Evolutionary conservation across 805 yeast genomes (phyloP).

Genomic region (Candida xyloterini): DNA sequence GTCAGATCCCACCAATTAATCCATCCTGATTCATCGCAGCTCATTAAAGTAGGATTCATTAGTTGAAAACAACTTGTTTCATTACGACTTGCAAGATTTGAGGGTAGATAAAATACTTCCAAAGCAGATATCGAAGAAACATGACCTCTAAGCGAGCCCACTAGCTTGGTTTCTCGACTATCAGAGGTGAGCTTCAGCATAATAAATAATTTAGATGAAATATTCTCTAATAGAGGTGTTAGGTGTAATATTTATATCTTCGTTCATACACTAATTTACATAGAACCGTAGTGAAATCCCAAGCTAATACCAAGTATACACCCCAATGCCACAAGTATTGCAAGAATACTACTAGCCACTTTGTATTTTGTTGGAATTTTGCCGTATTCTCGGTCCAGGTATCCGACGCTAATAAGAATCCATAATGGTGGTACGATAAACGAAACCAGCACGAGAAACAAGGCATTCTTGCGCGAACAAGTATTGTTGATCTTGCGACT

Average conservation of each 20-base stretch:
- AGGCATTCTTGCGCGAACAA: constrained; percentile 19
- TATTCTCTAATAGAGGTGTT: too few species aligned
- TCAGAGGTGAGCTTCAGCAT: constrained; percentile 4
- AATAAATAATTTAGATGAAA: too few species aligned
- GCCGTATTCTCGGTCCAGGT: constrained; percentile 27
- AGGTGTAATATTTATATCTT: too few species aligned
- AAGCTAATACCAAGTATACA: constrained; percentile 28
- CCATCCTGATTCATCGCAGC: constrained; percentile 65
- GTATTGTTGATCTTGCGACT: background rate
- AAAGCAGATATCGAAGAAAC: constrained; percentile 9
- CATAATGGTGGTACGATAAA: constrained; percentile 31
- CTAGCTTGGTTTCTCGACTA: constrained; percentile 6
- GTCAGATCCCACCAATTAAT: constrained; percentile 62
- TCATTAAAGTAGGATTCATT: constrained; percentile 39
- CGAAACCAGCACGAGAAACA: constrained; percentile 20
- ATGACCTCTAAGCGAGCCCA: constrained; percentile 22
- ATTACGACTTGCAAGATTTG: constrained; percentile 8
- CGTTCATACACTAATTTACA: constrained; percentile 1
- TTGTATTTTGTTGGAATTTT: constrained; percentile 22
- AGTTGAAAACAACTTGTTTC: constrained; percentile 17
- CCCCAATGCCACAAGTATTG: constrained; percentile 17
- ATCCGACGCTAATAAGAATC: constrained; percentile 28
- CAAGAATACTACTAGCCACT: constrained; percentile 20
- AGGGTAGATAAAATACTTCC: constrained; percentile 21
- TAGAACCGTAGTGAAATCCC: constrained; percentile 16